Percentiles rank a stretch among this genome's conserved stretches.
Conservation (phyloP, 192 early-diverging fungal species). For the Neocallimastix lanati region DNA sequence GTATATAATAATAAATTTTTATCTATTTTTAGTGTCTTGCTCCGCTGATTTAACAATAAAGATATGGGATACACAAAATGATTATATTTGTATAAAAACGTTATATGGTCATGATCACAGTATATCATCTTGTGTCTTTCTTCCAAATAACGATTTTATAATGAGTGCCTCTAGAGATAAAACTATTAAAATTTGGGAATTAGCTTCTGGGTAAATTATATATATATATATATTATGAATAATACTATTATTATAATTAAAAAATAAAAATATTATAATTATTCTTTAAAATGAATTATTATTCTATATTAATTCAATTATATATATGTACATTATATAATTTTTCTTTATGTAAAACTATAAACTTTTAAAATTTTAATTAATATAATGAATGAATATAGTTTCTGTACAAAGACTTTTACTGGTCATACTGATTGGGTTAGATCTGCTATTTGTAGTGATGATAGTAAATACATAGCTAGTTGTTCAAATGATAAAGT, state of each 20-base stretch:
- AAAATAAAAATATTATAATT: too few relatives aligned
- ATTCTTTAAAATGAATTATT: too few relatives aligned
- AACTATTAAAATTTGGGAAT: conserved; percentile 82
- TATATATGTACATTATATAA: too few relatives aligned
- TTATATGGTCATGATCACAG: conserved; percentile 85
- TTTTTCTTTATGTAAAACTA: too few relatives aligned
- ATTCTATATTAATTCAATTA: too few relatives aligned
- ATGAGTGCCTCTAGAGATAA: conserved; percentile 81
- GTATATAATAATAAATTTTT: too few relatives aligned
- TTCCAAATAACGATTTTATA: conserved; percentile 60
- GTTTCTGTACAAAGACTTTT: conserved; percentile 67
- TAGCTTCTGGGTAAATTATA: conserved; percentile 44
- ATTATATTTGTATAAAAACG: conserved; percentile 67
- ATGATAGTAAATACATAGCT: conserved; percentile 53
- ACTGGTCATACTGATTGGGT: conserved; percentile 80
- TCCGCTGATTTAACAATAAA: conserved; percentile 83
- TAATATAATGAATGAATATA: too few relatives aligned
- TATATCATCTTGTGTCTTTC: conserved; percentile 58
- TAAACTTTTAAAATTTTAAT: too few relatives aligned
- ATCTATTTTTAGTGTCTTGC: conserved; percentile 67
- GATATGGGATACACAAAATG: conserved; percentile 72
- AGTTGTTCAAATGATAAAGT: conserved; percentile 76
- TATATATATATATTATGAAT: background rate
- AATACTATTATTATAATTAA: background rate
- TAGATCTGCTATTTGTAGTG: conserved; percentile 40